Evolutionary conservation across 2,329 filamentous ascomycete species (phyloP).

Genomic region (Exophiala bonariae): DNA sequence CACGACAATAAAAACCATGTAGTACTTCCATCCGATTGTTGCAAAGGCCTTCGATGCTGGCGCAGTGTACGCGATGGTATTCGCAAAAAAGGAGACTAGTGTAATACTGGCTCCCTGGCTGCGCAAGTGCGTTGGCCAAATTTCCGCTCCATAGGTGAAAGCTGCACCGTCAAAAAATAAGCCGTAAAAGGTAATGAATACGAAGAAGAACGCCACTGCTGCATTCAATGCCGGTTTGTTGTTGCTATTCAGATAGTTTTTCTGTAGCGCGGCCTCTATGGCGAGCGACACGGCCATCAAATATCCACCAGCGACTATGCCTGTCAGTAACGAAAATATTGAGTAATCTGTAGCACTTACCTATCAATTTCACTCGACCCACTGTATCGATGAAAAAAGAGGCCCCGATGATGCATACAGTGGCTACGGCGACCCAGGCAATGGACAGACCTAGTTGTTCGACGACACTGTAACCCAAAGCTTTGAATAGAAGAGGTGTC

Average conservation of each 20-base stretch:
- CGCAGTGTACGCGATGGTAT: background rate
- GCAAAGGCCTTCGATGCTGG: background rate
- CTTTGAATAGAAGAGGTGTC: slow-evolving; percentile 10
- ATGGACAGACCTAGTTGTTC: slow-evolving; percentile 2
- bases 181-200: slow-evolving; percentile 41
- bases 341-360: background rate
- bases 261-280: slow-evolving; percentile 35
- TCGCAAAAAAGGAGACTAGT: background rate
- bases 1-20: background rate
- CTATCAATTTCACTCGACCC: slow-evolving; percentile 7
- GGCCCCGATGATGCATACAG: slow-evolving; percentile 31
- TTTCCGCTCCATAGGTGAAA: slow-evolving; percentile 5
- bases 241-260: slow-evolving; percentile 33
- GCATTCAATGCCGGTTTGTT: slow-evolving; percentile 33
- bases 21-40: background rate
- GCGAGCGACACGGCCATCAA: slow-evolving; percentile 38
- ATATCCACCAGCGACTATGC: slow-evolving; percentile 38
- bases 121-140: slow-evolving; percentile 14
- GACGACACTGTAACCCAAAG: slow-evolving; percentile 6
- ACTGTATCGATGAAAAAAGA: slow-evolving; percentile 25
- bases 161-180: slow-evolving; percentile 15
- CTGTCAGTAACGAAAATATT: background rate
- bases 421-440: slow-evolving; percentile 22
- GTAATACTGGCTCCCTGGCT: slow-evolving; percentile 3
- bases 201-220: slow-evolving; percentile 40